Base-by-base conservation (phyloP, 2,329 filamentous ascomycete species). In the Colletotrichum sidae region DNA sequence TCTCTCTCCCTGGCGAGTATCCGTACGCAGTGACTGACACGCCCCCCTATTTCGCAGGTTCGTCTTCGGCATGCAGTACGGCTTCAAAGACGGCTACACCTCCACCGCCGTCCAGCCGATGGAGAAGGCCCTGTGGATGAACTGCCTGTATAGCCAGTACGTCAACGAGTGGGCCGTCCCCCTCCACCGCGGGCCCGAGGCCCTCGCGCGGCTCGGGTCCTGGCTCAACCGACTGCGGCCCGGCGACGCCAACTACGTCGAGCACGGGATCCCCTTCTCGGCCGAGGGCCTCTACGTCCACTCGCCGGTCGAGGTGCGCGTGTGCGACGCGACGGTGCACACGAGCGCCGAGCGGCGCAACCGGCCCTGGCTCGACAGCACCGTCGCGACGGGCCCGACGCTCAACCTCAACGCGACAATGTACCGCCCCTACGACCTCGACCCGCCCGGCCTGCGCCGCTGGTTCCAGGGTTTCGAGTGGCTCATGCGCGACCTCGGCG, bases 121-220 rank as follows among this genome's bases (percentile, higher is more conserved):
- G 69, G 88, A 91, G 64, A 83, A 90, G 68, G 95, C 94, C 11
- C 86, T 98, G 51, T 84, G 97, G 58, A 95, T 99, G 92, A 96
- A 99, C 81, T 99, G 96, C 74, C 86, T 99, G 8, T 99, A 97
- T 82, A 95, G 92, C 25, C 96, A 99, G 76, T 97, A 93, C 72
- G 96, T 99, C 69, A 97, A 99, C 77, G 96, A 99, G 77, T 99
- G 96, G 96, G 95, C 95, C 1, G 86, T 99, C 10, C 96, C 96
- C 1, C 84, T 99, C 1, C 83, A 88, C 69, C 90, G 91, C 70
- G 96, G 96, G 0, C 95, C 95, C 13, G 94, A 97, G 78, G 94
- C 93, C 7, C 87, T 99, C 49, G 86, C 83, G 42, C 89, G 96
- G 11, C 85, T 99, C 13, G 92, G 91, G 45, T 91, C 92, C 55